Percentiles rank a stretch among this genome's conserved stretches.
Evolutionary conservation across 2,329 filamentous ascomycete species (phyloP).

Genomic region (Chaetomiaceae sp.): DNA sequence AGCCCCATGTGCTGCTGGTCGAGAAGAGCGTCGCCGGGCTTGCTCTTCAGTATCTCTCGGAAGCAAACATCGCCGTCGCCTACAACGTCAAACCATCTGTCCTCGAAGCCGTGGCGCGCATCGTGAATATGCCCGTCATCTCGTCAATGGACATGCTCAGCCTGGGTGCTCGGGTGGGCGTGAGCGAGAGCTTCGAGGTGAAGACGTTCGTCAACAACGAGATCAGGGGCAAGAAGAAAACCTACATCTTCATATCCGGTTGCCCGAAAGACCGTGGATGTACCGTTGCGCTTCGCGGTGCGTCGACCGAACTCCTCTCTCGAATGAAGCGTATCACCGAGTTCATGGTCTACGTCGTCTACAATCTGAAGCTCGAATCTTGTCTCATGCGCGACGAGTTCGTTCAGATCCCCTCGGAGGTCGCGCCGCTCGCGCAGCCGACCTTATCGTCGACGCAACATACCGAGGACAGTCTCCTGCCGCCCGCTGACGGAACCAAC

Average conservation of each 20-base stretch:
- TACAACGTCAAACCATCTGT: constrained; percentile 97
- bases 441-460: constrained; percentile 29
- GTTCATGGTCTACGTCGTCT: constrained; percentile 98
- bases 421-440: constrained; percentile 42
- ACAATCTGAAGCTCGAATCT: constrained; percentile 93
- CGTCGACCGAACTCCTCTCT: constrained; percentile 62
- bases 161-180: constrained; percentile 68
- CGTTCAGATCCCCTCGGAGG: constrained; percentile 68
- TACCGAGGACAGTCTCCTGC: constrained; percentile 35
- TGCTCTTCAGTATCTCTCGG: constrained; percentile 80
- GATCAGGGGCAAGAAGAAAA: constrained; percentile 74
- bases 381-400: constrained; percentile 91
- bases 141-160: constrained; percentile 93
- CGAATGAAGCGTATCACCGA: constrained; percentile 91
- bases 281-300: constrained; percentile 86
- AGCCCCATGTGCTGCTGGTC: constrained; percentile 82
- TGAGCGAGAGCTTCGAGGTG: constrained; percentile 84
- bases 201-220: constrained; percentile 86
- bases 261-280: constrained; percentile 87
- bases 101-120: constrained; percentile 88
- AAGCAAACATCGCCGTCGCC: constrained; percentile 85
- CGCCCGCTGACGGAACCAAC: constrained; percentile 27
- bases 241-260: constrained; percentile 91
- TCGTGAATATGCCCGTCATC: constrained; percentile 86
- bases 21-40: constrained; percentile 90